Percentiles rank a stretch among this genome's conserved stretches.
phyloP scores from a whole-genome alignment of 305 asterid genomes.

The Fraxinus sp. region DNA sequence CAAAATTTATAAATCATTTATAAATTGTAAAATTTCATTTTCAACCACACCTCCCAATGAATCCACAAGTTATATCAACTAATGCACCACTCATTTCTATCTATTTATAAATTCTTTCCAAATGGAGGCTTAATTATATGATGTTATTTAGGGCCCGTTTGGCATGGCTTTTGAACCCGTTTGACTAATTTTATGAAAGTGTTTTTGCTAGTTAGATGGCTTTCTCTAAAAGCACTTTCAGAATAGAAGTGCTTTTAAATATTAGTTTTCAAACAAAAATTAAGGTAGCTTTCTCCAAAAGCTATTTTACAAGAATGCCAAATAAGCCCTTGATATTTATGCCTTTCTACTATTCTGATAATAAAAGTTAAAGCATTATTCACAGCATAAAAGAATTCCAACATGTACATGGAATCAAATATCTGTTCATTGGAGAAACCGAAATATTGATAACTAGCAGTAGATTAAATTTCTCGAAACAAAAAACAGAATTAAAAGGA shows the following conservation, averaged over 20 bases:
- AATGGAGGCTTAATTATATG: background rate
- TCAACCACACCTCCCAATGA: background rate
- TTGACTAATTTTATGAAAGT: background rate
- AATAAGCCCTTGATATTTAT: background rate
- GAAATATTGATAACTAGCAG: background rate
- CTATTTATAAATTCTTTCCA: background rate
- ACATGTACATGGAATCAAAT: background rate
- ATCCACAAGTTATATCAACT: background rate
- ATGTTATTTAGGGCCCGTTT: background rate
- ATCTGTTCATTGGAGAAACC: background rate
- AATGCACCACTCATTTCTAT: background rate
- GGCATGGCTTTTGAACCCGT: background rate
- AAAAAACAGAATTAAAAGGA: background rate
- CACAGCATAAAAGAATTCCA: background rate
- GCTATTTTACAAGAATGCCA: background rate
- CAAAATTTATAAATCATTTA: background rate
- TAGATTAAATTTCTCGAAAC: background rate
- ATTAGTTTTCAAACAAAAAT: background rate
- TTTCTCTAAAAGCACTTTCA: background rate
- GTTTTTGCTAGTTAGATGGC: background rate
- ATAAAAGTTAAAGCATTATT: background rate
- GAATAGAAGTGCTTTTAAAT: background rate
- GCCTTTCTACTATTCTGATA: background rate
- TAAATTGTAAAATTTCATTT: background rate
- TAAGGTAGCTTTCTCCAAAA: too few relatives aligned